Evolutionary conservation across 345 rosid species (phyloP), one percentile per base, ranked within the genome.

Genomic region (Toxicodendron radicans): DNA sequence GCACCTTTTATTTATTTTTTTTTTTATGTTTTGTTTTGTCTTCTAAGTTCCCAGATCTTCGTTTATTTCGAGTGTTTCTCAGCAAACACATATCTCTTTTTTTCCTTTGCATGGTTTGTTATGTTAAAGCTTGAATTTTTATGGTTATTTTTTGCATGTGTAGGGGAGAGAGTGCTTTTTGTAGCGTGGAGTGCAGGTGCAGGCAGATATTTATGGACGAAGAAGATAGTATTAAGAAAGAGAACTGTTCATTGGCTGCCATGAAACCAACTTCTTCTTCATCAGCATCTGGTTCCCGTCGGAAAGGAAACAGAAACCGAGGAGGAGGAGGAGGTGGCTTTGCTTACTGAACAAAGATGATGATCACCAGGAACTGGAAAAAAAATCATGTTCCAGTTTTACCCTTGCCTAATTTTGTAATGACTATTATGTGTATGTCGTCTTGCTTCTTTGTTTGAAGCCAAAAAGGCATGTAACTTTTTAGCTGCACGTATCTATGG

Each of bases 121-220:
- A 4, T 65, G 45, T 20, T 27, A 3, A 27, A 45, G 64, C 30
- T n/a, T 51, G 51, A 24, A 24, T 64, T 32, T 70, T 23, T 13
- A 20, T 10, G 45, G 5, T 66, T 5, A 17, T 23, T 24, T 52
- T 4, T 72, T 11, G 13, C 73, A 32, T 20, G 12, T 63, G 62
- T 51, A 92, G 98, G 73, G 97, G 97, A 64, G 97, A 92, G 77
- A 88, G 79, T 62, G 98, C 78, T 49, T 94, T 94, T 69, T 92
- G 98, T 74, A 92, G 97, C 85, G 89, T 75, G 87, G 93, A 92
- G 90, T 94, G 98, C 84, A 85, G 98, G 86, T 86, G 87, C 88
- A 85, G 83, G 80, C 96, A 94, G 79, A 94, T 94, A 65, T 75
- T 79, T 65, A 85, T 88, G 92, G 98, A 94, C 79, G 96, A 94